Base-by-base conservation (phyloP, 2,329 filamentous ascomycete species). In the Chrysosporium keratinophilum region DNA sequence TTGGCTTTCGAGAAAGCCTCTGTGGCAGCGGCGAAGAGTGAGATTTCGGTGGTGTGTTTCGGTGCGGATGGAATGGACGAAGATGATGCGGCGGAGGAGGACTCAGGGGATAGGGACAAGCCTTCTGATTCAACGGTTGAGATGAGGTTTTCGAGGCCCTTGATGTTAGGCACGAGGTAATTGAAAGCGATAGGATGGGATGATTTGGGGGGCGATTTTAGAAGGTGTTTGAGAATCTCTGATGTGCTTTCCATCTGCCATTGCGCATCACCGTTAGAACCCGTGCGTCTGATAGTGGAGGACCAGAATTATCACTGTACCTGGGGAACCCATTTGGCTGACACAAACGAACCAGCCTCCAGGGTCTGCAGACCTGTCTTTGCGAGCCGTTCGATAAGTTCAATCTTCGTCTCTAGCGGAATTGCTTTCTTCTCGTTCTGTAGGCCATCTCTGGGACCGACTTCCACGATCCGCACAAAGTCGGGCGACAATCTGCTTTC, bases 1-100 rank as follows among this genome's bases (percentile, higher is more conserved):
- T 84, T 84, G 52, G 78, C 79, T 59, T 79, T 78, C 3, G 79
- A 81, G 64, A 84, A 84, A 1, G 78, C 67, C 61, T 84, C 81
- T 4, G 81, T 84, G 1, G 81, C 81, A 6, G 81, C 80, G 5
- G 81, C 77, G 65, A 84, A 84, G 33, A 84, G 74, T 3, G 81
- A 83, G 19, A 84, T 70, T 57, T 84, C 80, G 1, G 71, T 74
- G 1, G 68, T 74, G 58, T 66, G 69, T 42, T 65, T 62, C 2
- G 66, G 58, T n/a, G 64, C 57, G 1, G 65, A 56, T 3, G 66
- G 58, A 17, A 64, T 58, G 1, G 65, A 56, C 14, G 57, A 56
- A 14, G 57, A 62, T 6, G 62, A 56, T 19, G 35, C 34, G 9
- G 52, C 12, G 11, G 40, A 43, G n/a, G 64, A 57, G 53, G 65